Conservation (phyloP, 1,284 basidiomycete species). For the Coriolopsis trogii region DNA sequence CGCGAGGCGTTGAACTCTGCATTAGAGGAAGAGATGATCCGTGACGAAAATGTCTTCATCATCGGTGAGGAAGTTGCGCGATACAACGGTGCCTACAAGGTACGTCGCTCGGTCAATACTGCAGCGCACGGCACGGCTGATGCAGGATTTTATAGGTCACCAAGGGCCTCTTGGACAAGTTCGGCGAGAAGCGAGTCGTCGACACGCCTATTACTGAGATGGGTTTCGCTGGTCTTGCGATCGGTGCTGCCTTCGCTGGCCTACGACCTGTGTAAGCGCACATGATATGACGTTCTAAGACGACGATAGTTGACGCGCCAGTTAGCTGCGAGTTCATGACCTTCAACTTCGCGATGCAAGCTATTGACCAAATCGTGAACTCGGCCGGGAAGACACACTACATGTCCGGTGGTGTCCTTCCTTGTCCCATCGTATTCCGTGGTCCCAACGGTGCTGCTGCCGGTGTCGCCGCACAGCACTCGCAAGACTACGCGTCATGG, state of each 20-base stretch:
- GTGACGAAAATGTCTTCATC: slow-evolving; percentile 95
- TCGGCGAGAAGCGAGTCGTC: slow-evolving; percentile 97
- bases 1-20: slow-evolving; percentile 97
- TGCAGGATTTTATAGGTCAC: slow-evolving; percentile 69
- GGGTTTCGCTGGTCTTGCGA: slow-evolving; percentile 97
- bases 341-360: slow-evolving; percentile 95
- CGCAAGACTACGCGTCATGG: slow-evolving; percentile 92
- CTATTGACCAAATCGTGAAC: slow-evolving; percentile 99
- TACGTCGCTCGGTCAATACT: slow-evolving; percentile 34
- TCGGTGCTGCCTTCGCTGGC: slow-evolving; percentile 93
- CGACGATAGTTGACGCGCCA: not conserved
- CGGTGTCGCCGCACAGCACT: slow-evolving; percentile 95
- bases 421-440: slow-evolving; percentile 98
- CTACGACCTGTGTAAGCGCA: slow-evolving; percentile 82
- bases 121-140: not conserved
- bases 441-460: slow-evolving; percentile 98
- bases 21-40: slow-evolving; percentile 99
- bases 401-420: slow-evolving; percentile 99
- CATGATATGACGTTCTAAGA: not conserved
- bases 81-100: slow-evolving; percentile 99
- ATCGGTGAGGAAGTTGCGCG: slow-evolving; percentile 98
- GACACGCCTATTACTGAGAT: slow-evolving; percentile 99
- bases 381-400: slow-evolving; percentile 99
- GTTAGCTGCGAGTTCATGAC: slow-evolving; percentile 99
- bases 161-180: slow-evolving; percentile 98